Conservation (phyloP, 108 stramenopile species). For the Parmales sp. region DNA sequence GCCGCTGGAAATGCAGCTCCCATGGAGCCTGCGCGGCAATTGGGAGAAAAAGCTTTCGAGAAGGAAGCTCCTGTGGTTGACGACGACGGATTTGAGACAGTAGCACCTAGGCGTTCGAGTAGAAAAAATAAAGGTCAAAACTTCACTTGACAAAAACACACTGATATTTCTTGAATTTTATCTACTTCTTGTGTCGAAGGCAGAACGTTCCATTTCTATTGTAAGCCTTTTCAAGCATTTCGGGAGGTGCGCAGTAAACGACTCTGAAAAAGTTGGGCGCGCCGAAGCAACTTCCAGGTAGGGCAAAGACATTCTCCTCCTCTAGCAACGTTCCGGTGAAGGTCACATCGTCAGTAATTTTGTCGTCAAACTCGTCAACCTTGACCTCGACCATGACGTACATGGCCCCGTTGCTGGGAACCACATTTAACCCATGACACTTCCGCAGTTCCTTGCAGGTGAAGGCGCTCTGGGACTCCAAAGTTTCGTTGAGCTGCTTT, state of each 20-base stretch:
- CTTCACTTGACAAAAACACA: neutral
- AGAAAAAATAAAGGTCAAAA: conserved; percentile 6
- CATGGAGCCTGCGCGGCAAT: no score
- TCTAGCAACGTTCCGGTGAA: conserved; percentile 59
- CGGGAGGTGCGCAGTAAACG: conserved; percentile 63
- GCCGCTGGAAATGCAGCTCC: no score
- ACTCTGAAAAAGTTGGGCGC: conserved; percentile 54
- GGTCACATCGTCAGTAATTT: conserved; percentile 45
- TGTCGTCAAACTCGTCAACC: conserved; percentile 26
- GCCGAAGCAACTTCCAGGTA: conserved; percentile 82
- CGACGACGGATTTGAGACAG: conserved; percentile 1
- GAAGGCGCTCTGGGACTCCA: conserved; percentile 58
- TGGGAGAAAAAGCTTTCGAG: neutral
- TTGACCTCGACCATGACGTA: conserved; percentile 72
- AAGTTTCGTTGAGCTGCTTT: conserved; percentile 30
- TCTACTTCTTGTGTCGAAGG: conserved; percentile 29
- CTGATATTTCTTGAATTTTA: neutral
- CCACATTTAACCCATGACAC: conserved; percentile 56
- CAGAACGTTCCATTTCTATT: conserved; percentile 60
- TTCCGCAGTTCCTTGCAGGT: conserved; percentile 31
- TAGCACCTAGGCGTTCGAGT: neutral
- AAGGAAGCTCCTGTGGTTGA: neutral
- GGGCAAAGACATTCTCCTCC: conserved; percentile 82
- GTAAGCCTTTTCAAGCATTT: conserved; percentile 40
- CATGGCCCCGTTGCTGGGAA: conserved; percentile 71